Evolutionary conservation across 2,329 filamentous ascomycete species (phyloP), one percentile per base, ranked within the genome.

Genomic region (Aspergillus neotritici): DNA sequence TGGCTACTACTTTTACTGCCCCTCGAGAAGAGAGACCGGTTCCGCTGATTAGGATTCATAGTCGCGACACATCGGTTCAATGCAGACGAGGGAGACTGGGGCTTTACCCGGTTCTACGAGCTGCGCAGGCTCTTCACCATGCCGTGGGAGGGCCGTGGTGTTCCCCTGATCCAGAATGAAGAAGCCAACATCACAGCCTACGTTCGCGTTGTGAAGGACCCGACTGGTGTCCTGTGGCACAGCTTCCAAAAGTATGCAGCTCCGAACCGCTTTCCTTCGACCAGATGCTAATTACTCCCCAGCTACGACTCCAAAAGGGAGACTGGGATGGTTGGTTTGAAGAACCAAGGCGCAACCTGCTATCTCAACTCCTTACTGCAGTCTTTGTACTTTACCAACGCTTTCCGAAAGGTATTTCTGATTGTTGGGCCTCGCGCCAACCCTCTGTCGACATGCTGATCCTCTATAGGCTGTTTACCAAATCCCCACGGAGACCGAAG

Each of bases 221-320:
- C 70, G 4, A 73, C 70, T 5, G 70, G 70, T 41, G 70, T 73
- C 10, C 51, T 73, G 43, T 73, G 70, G 70, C 70, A 73, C 47
- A 72, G 61, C 46, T 69, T 70, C 53, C 63, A 68, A 47, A 68
- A 70, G 67, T 70, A 54, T 46, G 63, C 49, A 40, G 6, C 32
- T 38, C 17, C 25, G 4, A 6, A 14, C 11, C 12, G 15, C 37
- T 37, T 14, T n/a, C 12, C 10, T 14, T 32, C 15, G 16, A 10
- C 5, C 37, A 12, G 30, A 68, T 13, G 54, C 75, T 43, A 71
- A 74, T 60, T 67, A 69, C 49, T 71, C 43, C 21, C 45, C 38
- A 76, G 73, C 69, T 98, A 98, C 65, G 90, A 98, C 64, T 97
- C 93, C n/a, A 98, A 97, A 72, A 94, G 93, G 64, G 90, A 96